A percentile compares a stretch with the other conserved stretches of the same genome.
phyloP scores from a whole-genome alignment of 345 rosid genomes.

The Rubroshorea leprosula region DNA sequence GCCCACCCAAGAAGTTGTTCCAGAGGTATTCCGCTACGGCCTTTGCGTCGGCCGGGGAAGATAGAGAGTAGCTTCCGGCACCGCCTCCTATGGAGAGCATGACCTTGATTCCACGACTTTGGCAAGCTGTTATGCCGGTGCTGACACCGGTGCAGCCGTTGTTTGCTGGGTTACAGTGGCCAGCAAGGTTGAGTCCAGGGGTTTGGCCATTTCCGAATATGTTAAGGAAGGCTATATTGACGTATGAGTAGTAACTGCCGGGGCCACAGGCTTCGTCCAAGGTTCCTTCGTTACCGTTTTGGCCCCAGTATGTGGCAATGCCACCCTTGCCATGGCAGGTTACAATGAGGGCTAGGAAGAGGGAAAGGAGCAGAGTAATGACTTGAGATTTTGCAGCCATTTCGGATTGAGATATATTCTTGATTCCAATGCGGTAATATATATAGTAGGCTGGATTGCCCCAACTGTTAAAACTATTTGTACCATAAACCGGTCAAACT shows the following conservation, averaged over 20 bases:
- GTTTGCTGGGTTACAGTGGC: constrained; percentile 46
- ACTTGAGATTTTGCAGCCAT: constrained; percentile 16
- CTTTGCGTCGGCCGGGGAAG: constrained; percentile 37
- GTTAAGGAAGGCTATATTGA: constrained; percentile 53
- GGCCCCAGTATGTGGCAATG: constrained; percentile 50
- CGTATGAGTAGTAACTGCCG: constrained; percentile 33
- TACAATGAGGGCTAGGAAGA: constrained; percentile 2
- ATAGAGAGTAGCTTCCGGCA: constrained; percentile 36
- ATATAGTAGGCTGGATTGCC: too few species aligned
- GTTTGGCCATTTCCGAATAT: constrained; percentile 44
- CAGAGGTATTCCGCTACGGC: constrained; percentile 32
- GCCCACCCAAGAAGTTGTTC: constrained; percentile 44
- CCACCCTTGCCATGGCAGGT: constrained; percentile 18
- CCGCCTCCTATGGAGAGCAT: constrained; percentile 59
- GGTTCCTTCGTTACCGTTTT: constrained; percentile 48
- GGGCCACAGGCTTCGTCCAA: constrained; percentile 40
- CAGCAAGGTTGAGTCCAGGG: constrained; percentile 50
- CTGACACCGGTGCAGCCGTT: constrained; percentile 30
- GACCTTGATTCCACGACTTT: constrained; percentile 46
- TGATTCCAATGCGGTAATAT: too few species aligned
- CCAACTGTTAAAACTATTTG: too few species aligned
- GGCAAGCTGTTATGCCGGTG: constrained; percentile 36
- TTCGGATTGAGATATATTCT: not conserved
- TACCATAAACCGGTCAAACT: too few species aligned
- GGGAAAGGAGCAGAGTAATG: constrained; percentile 14